Percentiles rank a stretch among this genome's conserved stretches.
Conservation (phyloP, 371 early-diverging fungal genomes). For the Mortierella sp. region DNA sequence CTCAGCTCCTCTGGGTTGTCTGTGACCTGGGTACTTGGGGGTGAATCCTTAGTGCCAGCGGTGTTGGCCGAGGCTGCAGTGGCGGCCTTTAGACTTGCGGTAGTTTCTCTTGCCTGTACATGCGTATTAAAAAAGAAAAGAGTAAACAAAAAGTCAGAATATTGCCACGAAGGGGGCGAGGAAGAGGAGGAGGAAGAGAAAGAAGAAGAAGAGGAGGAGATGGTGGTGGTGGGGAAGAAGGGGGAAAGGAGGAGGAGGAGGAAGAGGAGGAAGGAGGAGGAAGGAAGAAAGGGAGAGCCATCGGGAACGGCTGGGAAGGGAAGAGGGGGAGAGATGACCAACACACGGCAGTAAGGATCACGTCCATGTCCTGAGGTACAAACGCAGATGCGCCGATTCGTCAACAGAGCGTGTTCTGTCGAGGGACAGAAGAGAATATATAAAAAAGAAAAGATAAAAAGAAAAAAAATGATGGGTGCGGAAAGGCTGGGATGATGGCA, state of each 20-base stretch:
- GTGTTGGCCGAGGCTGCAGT: conserved; percentile 9
- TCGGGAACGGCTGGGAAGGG: no score
- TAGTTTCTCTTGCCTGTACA: conserved; percentile 40
- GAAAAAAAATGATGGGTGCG: no score
- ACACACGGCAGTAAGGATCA: no score
- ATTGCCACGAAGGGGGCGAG: background rate
- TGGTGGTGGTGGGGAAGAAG: background rate
- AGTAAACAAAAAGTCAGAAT: background rate
- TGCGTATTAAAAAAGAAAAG: background rate
- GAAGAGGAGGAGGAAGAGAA: background rate
- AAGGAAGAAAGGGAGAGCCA: background rate
- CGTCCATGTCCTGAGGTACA: no score
- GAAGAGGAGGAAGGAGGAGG: background rate
- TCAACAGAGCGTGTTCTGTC: no score
- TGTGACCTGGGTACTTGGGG: conserved; percentile 6
- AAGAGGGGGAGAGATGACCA: no score
- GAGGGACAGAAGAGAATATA: no score
- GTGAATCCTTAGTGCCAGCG: background rate
- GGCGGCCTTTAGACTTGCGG: conserved; percentile 32
- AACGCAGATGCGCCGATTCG: no score
- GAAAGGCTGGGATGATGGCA: no score
- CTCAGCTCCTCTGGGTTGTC: conserved; percentile 54
- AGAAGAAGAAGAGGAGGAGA: background rate
- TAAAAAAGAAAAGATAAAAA: no score
- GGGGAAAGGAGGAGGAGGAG: background rate